Evolutionary conservation across 805 yeast species (phyloP), one percentile per base, ranked within the genome.

Genomic region (Isabelozyma pseudorhagii): DNA sequence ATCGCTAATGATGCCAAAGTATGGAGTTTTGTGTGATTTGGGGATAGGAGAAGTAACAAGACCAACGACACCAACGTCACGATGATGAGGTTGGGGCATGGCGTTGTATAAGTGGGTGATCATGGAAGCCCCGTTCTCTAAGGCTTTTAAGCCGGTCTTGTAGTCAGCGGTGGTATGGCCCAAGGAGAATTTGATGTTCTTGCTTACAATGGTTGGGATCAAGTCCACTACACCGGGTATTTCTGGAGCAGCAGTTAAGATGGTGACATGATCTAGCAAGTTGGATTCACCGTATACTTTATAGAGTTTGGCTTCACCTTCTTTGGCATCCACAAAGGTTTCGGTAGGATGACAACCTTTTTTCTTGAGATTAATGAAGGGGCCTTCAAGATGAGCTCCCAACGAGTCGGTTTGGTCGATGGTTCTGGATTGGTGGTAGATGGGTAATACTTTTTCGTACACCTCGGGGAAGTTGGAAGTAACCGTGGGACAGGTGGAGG

Each of bases 351-450:
- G 83, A 52, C 83, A 78, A 4, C 83, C 83, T 54, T 74, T 77
- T 56, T 78, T 78, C 42, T 64, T 58, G 38, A 68, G 62, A 48
- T 75, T 78, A 50, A 81, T 73, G 58, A 81, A 80, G 7, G 85
- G 85, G 5, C 85, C 85, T 55, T 81, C 85, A 39, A 78, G 63
- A 58, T 81, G 85, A n/a, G 82, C 82, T 9, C 85, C 85, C 49
- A 81, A 63, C 4, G 77, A 71, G 56, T 78, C 83, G 13, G 74
- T 58, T 58, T 63, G 69, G 44, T 55, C 52, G 34, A 54, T 28
- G 2, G 62, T 54, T 38, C 80, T 61, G 10, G 69, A 61, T 31
- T 67, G 64, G 15, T 63, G 64, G 51, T 79, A 68, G 27, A 71
- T 53, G 5, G 81, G 82, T 46, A 81, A 66, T 9, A 78, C 78